Evolutionary conservation across 306 rosid genomes (phyloP), one percentile per base, ranked within the genome.

Genomic region (Astragalus glycyphyllos): DNA sequence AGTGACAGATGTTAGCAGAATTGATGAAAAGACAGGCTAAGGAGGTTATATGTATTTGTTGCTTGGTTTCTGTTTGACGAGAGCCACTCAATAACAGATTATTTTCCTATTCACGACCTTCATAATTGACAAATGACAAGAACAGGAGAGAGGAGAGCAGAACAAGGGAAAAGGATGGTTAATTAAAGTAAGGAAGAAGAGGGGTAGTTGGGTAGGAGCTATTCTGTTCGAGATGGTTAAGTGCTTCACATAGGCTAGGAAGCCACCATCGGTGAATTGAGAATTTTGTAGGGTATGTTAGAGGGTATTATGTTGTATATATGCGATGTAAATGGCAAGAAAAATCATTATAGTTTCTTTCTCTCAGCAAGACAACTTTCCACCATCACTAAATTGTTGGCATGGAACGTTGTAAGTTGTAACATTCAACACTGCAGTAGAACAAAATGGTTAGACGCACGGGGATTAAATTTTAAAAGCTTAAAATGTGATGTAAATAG

Each of bases 311-410:
- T 78, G 81, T 37, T 92, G 98, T 92, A 87, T 68, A 89, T 92
- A 92, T 82, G 95, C 89, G 90, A 85, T 87, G 90, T 92, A 84
- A 86, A 83, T 84, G 83, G 76, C 74, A 80, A 82, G 80, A 67
- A 81, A 77, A 76, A 58, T 78, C 70, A 41, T 77, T 68, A 1
- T 60, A 56, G 68, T 82, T 47, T 61, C 54, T 81, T 53, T 60
- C 57, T 65, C 53, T 66, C 37, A 26, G 46, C 66, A 54, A 35
- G 55, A 40, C 32, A 40, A 62, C 71, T 53, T 16, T 68, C 17
- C 50, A 34, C 23, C 48, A 4, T 46, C 72, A 8, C 54, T 32
- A 49, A 15, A 62, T 38, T 62, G 68, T 31, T 62, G 68, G 74
- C 57, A 46, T 54, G 32, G 45, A 49, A 48, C 72, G 78, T 58